Evolutionary conservation across 2,329 filamentous ascomycete species (phyloP).

Genomic region (Colletotrichum sp.): DNA sequence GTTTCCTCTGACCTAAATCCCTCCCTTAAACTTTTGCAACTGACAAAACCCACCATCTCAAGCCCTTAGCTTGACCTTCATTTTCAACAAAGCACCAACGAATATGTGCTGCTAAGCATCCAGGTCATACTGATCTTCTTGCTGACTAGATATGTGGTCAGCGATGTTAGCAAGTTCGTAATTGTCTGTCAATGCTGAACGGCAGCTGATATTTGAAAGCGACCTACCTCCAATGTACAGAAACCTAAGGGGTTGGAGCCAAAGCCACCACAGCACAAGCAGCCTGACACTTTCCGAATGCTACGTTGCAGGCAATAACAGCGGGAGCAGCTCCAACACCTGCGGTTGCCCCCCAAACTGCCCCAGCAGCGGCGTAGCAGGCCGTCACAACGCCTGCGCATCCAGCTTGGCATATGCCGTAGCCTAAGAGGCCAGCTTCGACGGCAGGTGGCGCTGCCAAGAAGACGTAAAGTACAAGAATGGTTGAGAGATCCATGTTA

Average conservation of each 20-base stretch:
- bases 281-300: constrained; percentile 34
- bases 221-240: no score
- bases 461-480: not conserved
- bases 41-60: no score
- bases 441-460: not conserved
- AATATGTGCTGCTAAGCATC: no score
- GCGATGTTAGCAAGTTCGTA: no score
- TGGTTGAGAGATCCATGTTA: not conserved
- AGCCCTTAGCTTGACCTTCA: no score
- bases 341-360: constrained; percentile 42
- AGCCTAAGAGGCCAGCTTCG: not conserved
- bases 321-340: constrained; percentile 38
- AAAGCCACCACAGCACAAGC: not conserved
- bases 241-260: not conserved
- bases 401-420: constrained; percentile 43
- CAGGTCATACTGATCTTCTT: no score
- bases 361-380: constrained; percentile 48
- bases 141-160: no score
- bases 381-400: constrained; percentile 46
- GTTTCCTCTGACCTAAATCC: no score
- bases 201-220: no score
- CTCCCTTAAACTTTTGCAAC: no score
- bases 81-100: no score
- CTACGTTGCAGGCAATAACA: constrained; percentile 44
- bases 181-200: fast-evolving